Conservation (phyloP, 441 rosid species). For the Pelargonium cotyledonis region DNA sequence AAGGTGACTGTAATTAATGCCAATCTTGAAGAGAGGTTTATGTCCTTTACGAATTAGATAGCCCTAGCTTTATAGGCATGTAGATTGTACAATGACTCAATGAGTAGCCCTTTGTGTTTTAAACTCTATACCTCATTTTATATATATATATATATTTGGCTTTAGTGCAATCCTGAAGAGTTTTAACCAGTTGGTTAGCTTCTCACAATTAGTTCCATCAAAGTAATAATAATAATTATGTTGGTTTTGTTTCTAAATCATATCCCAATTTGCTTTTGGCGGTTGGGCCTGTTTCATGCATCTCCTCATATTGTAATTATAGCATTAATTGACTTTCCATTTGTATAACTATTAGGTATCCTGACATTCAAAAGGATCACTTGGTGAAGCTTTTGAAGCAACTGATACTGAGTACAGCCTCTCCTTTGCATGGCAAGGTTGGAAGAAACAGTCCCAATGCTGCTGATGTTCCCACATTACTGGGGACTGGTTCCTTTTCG, state of each 20-base stretch:
- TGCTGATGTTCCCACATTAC: conserved; percentile 81
- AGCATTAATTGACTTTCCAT: conserved; percentile 21
- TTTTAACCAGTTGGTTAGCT: conserved; percentile 7
- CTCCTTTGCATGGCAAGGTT: conserved; percentile 40
- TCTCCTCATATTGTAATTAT: conserved; percentile 11
- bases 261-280: neutral
- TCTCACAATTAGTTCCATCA: neutral
- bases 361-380: conserved; percentile 82
- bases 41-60: conserved; percentile 16
- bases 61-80: neutral
- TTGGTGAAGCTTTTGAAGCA: conserved; percentile 93
- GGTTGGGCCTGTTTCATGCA: conserved; percentile 14
- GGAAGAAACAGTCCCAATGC: conserved; percentile 57
- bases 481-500: conserved; percentile 86
- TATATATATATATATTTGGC: neutral
- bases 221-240: neutral
- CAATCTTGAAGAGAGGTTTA: conserved; percentile 13
- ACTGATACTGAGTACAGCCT: conserved; percentile 53
- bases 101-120: conserved; percentile 9
- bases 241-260: conserved; percentile 5
- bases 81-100: conserved; percentile 2
- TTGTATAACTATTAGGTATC: conserved; percentile 56
- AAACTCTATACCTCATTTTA: neutral
- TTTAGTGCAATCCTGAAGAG: neutral
- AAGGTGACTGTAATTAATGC: conserved; percentile 4